Conservation (phyloP, 805 yeast genomes). For the Millerago galiae region DNA sequence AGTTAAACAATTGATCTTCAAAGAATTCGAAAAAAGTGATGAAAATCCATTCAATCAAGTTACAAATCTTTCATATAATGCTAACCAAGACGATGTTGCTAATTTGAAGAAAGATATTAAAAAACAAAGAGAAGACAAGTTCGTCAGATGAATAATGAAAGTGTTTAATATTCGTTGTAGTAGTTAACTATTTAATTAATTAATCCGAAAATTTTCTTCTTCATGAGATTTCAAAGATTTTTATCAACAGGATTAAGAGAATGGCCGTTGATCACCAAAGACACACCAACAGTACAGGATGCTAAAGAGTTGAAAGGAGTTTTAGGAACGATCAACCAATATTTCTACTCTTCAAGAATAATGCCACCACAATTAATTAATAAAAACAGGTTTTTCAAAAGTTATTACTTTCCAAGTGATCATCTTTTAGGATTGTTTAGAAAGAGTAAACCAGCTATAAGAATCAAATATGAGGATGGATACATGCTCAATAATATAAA, state of each 20-base stretch:
- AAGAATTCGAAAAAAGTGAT: constrained; percentile 75
- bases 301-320: constrained; percentile 5
- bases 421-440: constrained; percentile 19
- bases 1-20: constrained; percentile 62
- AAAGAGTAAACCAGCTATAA: constrained; percentile 18
- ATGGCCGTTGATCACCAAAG: not conserved
- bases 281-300: not conserved
- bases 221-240: not conserved
- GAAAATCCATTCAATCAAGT: constrained; percentile 80
- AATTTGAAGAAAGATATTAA: constrained; percentile 43
- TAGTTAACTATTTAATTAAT: no score
- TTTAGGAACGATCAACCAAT: constrained; percentile 5
- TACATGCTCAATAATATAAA: constrained; percentile 13
- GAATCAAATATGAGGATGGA: constrained; percentile 16
- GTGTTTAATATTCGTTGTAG: no score
- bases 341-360: constrained; percentile 3
- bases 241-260: not conserved
- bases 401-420: constrained; percentile 16
- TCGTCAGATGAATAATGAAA: constrained; percentile 4
- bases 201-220: no score
- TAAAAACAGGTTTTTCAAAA: constrained; percentile 9
- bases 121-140: constrained; percentile 38
- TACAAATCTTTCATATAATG: constrained; percentile 57
- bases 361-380: not conserved
- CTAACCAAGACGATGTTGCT: constrained; percentile 45